Percentiles rank a stretch among this genome's conserved stretches.
Evolutionary conservation across 1,284 basidiomycete species (phyloP).

Genomic region (Pseudozyma tsukubaensis): DNA sequence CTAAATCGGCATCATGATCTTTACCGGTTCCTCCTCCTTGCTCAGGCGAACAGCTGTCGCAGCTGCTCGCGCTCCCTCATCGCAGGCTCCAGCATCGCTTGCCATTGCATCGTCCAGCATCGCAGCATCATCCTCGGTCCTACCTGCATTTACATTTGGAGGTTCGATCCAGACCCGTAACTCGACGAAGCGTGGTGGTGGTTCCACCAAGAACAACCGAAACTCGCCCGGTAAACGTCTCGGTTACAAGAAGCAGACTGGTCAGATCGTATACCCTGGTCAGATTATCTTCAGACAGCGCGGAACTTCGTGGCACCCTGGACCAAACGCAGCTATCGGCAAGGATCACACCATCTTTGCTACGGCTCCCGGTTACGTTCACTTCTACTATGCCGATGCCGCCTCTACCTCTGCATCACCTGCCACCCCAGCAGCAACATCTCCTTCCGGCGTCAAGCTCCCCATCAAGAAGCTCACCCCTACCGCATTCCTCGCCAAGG

Average conservation of each 20-base stretch:
- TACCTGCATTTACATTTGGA: conserved; percentile 62
- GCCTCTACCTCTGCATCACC: conserved; percentile 10
- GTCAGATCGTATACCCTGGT: conserved; percentile 57
- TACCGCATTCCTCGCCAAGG: conserved; percentile 40
- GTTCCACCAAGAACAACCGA: conserved; percentile 67
- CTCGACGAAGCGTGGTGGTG: conserved; percentile 68
- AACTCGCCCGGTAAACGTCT: conserved; percentile 67
- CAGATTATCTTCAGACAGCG: conserved; percentile 67
- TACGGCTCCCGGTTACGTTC: conserved; percentile 63
- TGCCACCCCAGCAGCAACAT: conserved; percentile 9
- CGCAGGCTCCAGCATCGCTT: conserved; percentile 48
- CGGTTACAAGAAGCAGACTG: conserved; percentile 65
- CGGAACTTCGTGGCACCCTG: conserved; percentile 67
- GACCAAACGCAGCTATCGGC: conserved; percentile 65
- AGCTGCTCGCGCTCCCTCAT: conserved; percentile 20
- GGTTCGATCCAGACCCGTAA: conserved; percentile 66
- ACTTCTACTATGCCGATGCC: conserved; percentile 59
- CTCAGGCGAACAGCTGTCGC: conserved; percentile 34
- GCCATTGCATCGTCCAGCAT: conserved; percentile 48
- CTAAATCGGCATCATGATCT: conserved; percentile 15
- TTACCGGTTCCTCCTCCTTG: conserved; percentile 25
- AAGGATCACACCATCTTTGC: conserved; percentile 68
- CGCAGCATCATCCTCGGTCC: conserved; percentile 11
- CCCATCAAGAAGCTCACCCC: conserved; percentile 37
- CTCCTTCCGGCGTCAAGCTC: conserved; percentile 36